Conservation (phyloP, 805 yeast genomes). For the Zygosaccharomyces bailii region DNA sequence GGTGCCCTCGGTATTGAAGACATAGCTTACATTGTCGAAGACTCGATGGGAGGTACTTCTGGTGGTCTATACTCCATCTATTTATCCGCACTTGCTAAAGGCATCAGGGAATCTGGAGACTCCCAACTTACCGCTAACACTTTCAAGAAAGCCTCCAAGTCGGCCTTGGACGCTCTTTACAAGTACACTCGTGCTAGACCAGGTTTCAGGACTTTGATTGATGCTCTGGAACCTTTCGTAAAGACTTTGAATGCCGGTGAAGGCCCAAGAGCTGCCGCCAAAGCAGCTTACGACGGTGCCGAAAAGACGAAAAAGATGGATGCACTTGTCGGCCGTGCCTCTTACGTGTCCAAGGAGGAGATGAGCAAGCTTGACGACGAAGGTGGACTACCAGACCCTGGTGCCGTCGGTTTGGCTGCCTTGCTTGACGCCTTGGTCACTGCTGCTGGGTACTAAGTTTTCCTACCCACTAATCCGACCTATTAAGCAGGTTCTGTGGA, state of each 20-base stretch:
- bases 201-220: slow-evolving; percentile 88
- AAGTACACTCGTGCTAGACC: slow-evolving; percentile 83
- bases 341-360: slow-evolving; percentile 66
- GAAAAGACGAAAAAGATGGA: slow-evolving; percentile 66
- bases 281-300: slow-evolving; percentile 73
- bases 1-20: slow-evolving; percentile 52
- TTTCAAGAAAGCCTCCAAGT: slow-evolving; percentile 64
- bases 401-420: slow-evolving; percentile 81
- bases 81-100: slow-evolving; percentile 69
- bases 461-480: too few species aligned
- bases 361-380: slow-evolving; percentile 54
- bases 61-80: slow-evolving; percentile 90
- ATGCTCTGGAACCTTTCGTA: slow-evolving; percentile 84
- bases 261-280: slow-evolving; percentile 57
- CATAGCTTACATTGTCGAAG: slow-evolving; percentile 80
- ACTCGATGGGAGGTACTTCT: slow-evolving; percentile 94
- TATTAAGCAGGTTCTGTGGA: too few species aligned
- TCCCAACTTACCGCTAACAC: slow-evolving; percentile 43
- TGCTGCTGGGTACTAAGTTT: slow-evolving; percentile 21
- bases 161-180: slow-evolving; percentile 72
- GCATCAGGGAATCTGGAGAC: slow-evolving; percentile 36
- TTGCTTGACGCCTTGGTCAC: slow-evolving; percentile 34
- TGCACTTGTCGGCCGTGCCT: slow-evolving; percentile 91
- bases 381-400: slow-evolving; percentile 79
- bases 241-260: slow-evolving; percentile 51